Evolutionary conservation across 1,284 basidiomycete genomes (phyloP), one percentile per base, ranked within the genome.

Genomic region (Ceratobasidium sp.): DNA sequence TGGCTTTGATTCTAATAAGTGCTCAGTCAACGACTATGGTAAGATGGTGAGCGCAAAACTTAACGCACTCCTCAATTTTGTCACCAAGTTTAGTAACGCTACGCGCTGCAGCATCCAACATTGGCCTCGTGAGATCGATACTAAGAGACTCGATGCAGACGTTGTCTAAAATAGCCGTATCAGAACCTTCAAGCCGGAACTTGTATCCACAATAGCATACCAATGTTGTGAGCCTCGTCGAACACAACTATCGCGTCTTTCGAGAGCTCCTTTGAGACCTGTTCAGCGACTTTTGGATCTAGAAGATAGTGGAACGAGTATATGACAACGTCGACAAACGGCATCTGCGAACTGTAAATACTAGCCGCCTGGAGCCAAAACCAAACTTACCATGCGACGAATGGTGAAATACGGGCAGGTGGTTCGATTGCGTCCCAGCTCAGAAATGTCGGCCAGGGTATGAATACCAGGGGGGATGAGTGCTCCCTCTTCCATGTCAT

Each of bases 271-370:
- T 95, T 96, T 6, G 96, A 98, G 14, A 99, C 98, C 83, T 98
- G 96, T 78, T 99, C 97, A 0, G 98, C 98, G 49, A 99, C 96
- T 83, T 99, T 99, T 0, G 98, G 98, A 82, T 99, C 98, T 54
- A 99, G 88, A 28, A 99, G 87, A 81, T 99, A 99, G 81, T 99
- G 98, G 83, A 99, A 99, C 41, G 97, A 98, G 82, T 98, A 99
- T 81, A 99, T 98, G 81, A 99, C 89, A 76, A 99, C 87, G 81
- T 98, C 94, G 72, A 95, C 93, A 80, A 96, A 98, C 0, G 95
- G 91, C 87, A 99, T 91, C 96, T 98, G 77, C 41, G 5, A 54
- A 5, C 7, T 46, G 14, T 61, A 41, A 41, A 35, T 26, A 41
- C 21, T 30, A 30, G 14, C 23, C 28, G n/a, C 49, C 26, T 28